These are phyloP conservation scores for Pseudocercospora crystallina DNA, from an alignment of 2,329 filamentous ascomycete genomes.

Conservation along the genomic window DNA sequence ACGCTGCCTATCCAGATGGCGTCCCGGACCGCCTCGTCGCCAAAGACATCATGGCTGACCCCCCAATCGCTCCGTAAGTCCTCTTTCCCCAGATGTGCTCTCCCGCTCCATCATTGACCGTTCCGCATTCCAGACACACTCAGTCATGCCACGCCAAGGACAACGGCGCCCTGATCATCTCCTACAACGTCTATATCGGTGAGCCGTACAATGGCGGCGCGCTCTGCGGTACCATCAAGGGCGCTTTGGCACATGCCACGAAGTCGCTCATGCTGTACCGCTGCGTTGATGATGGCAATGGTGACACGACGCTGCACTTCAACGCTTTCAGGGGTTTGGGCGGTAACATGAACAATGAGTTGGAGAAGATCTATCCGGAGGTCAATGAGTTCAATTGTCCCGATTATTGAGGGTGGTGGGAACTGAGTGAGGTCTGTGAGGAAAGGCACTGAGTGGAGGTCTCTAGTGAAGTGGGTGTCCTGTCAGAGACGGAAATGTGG, in stretches of 20 bases:
- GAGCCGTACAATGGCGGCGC: background rate
- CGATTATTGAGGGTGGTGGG: background rate
- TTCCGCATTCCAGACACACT: background rate
- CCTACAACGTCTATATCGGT: constrained; percentile 4
- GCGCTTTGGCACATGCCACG: background rate
- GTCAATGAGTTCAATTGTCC: constrained; percentile 15
- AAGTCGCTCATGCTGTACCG: background rate
- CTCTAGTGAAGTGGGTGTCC: too few relatives aligned
- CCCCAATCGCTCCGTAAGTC: background rate
- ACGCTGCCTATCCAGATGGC: too few relatives aligned
- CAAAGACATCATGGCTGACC: too few relatives aligned
- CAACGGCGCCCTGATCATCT: background rate
- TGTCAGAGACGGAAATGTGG: too few relatives aligned
- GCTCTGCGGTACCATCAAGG: background rate
- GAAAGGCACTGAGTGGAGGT: too few relatives aligned
- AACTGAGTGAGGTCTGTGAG: too few relatives aligned
- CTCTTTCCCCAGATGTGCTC: too few relatives aligned
- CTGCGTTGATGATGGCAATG: background rate
- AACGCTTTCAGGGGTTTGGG: background rate
- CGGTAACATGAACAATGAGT: background rate
- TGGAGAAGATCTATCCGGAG: background rate
- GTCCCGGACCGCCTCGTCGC: too few relatives aligned
- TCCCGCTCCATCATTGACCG: too few relatives aligned
- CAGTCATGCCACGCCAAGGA: background rate
- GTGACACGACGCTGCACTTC: background rate